Conservation (phyloP, 768 basidiomycete species). For the Lyophyllum decastes region DNA sequence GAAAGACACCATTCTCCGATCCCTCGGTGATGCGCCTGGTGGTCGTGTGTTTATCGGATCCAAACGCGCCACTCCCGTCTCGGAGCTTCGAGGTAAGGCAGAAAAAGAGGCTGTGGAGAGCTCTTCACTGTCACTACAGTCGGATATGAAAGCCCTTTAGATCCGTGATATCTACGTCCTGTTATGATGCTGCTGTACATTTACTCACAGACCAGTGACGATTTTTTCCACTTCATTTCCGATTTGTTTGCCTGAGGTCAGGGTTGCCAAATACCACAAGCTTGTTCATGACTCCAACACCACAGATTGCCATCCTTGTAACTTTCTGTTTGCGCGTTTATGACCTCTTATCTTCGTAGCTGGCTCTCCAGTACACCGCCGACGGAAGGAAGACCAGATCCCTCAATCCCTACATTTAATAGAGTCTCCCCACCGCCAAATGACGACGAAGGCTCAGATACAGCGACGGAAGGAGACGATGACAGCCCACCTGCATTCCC, state of each 20-base stretch:
- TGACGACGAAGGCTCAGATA: slow-evolving; percentile 37
- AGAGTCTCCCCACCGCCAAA: slow-evolving; percentile 43
- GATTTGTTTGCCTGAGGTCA: not conserved
- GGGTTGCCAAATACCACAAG: not conserved
- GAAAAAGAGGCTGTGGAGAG: not conserved
- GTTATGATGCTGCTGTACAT: not conserved
- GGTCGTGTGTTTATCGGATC: slow-evolving; percentile 34
- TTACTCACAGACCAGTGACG: not conserved
- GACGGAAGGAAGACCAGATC: slow-evolving; percentile 16
- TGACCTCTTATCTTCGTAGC: slow-evolving; percentile 62
- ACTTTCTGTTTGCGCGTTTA: slow-evolving; percentile 16
- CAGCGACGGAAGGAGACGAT: slow-evolving; percentile 40
- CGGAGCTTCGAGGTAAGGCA: slow-evolving; percentile 18
- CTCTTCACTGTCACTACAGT: slow-evolving; percentile 1
- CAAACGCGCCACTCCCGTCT: slow-evolving; percentile 24
- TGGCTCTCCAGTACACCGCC: slow-evolving; percentile 51
- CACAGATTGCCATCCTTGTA: not conserved
- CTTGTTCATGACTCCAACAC: not conserved
- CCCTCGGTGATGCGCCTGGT: slow-evolving; percentile 43
- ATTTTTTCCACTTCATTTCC: not conserved
- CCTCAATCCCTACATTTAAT: slow-evolving; percentile 33
- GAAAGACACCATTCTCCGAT: slow-evolving; percentile 32
- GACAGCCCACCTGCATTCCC: slow-evolving; percentile 78
- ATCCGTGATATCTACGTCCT: not conserved
- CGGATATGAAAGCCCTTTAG: not conserved